Evolutionary conservation across 75 land plant species (phyloP), one percentile per base, ranked within the genome.

Genomic region (Azolla pinnata): DNA sequence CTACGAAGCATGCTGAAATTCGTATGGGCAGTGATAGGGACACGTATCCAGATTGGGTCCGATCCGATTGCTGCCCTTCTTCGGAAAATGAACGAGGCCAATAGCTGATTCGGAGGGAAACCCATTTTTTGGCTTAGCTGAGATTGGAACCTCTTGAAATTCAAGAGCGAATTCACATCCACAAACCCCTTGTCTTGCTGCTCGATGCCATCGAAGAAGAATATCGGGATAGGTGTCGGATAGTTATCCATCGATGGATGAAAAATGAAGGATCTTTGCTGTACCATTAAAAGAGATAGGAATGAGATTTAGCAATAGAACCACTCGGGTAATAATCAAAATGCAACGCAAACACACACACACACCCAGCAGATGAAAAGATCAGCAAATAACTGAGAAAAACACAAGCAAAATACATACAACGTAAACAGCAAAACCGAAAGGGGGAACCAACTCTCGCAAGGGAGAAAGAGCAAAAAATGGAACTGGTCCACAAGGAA

Each of bases 241-340:
- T 66, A 72, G 58, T 70, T 72, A 62, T 72, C 75, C 75, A 72
- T 72, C n/a, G n/a, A n/a, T n/a, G n/a, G n/a, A n/a, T n/a, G n/a
- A n/a, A n/a, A n/a, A n/a, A n/a, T n/a, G n/a, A n/a, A n/a, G n/a
- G n/a, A n/a, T n/a, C n/a, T n/a, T n/a, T n/a, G n/a, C n/a, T n/a
- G n/a, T n/a, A n/a, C n/a, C n/a, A n/a, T n/a, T n/a, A n/a, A n/a
- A n/a, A n/a, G n/a, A n/a, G n/a, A n/a, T n/a, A n/a, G n/a, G n/a
- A n/a, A n/a, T n/a, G n/a, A n/a, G n/a, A n/a, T n/a, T n/a, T n/a
- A n/a, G n/a, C n/a, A n/a, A n/a, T n/a, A n/a, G n/a, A n/a, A n/a
- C n/a, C n/a, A n/a, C n/a, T n/a, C n/a, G n/a, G n/a, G n/a, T n/a
- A n/a, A n/a, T n/a, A n/a, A n/a, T n/a, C n/a, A n/a, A n/a, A n/a